Base-by-base conservation (phyloP, 2,329 filamentous ascomycete species). In the Xylaria sp. region DNA sequence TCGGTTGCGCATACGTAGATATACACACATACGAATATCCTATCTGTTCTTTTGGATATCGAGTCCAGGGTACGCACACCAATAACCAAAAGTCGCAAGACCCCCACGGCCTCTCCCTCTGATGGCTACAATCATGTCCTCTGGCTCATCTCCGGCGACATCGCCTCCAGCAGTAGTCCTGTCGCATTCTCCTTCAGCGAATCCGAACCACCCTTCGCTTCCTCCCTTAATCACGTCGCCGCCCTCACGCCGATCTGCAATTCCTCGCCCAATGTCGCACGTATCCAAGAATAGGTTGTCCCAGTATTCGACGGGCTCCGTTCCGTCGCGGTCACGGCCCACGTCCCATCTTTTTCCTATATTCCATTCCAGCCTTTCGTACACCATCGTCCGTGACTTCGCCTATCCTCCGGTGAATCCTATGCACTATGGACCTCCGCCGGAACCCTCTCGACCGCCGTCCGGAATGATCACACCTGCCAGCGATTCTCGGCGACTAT, bases 321-420 rank as follows among this genome's bases (percentile, higher is more conserved):
- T 84, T 66, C 86, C 86, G 57, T 86, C 87, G 69, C 87, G 90
- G 69, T 97, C 94, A 70, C 89, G 93, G 67, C 93, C 94, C 22
- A 86, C 86, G 63, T 97, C 93, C n/a, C 87, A 92, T 75, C 86
- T 92, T 69, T 95, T 96, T 76, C 92, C 93, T 17, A 84, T 91
- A 74, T 96, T 93, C 79, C 91, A 93, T 74, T 96, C 94, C 65
- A 97, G 90, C 77, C 87, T 97, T 20, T 81, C 92, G 6, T 97
- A 97, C 79, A 90, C 94, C n/a, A 85, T 93, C 50, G 94, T 99
- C 71, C 91, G 96, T 75, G 96, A 99, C 84, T 99, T 98, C 81
- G 96, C 96, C 72, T 99, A 98, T 78, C 89, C 93, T 36, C 78
- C 87, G 29, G 85, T 86, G 62, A 92, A 98, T 79, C 94, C 93